Evolutionary conservation across 2,329 filamentous ascomycete species (phyloP), one percentile per base, ranked within the genome.

Genomic region (Epicoccum sorghinum): DNA sequence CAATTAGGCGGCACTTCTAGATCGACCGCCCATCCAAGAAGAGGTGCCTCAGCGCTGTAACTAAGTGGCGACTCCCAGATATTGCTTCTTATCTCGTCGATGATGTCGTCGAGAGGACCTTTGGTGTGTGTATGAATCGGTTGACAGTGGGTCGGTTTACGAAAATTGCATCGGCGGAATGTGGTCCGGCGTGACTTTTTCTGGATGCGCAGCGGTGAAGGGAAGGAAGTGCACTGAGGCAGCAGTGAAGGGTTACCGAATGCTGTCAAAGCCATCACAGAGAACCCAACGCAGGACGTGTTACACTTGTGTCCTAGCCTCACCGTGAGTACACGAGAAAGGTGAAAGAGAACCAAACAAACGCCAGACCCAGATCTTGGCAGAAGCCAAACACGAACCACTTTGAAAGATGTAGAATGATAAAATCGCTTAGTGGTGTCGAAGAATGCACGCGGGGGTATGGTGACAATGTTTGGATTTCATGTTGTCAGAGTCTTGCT

Each of bases 31-130:
- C 59, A 66, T n/a, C 56, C 57, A n/a, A 61, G 38, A 35, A 46
- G 30, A 43, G 48, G 58, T 39, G 52, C 39, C 22, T 60, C 50
- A 23, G 56, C 50, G 33, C 46, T 52, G 40, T 56, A 55, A 7
- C 59, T 48, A 18, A 53, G 56, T 7, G 64, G 66, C 13, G 57
- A 59, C 22, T 55, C 57, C 61, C 60, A 70, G 36, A 73, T 68
- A 33, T 67, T 54, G 52, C 60, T 63, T 35, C 64, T 65, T 46
- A 73, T 73, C 49, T 68, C 64, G 57, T 66, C 60, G 58, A 73
- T 72, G 36, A 73, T 72, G 50, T 73, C 70, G 64, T 73, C 70
- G 14, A 73, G 47, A 35, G 68, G 67, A 24, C 69, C 69, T 22
- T 55, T 47, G 14, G 46, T 49, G 41, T 49, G 52, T 33, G 59